Evolutionary conservation across 345 rosid species (phyloP).

Genomic region (Corchorus capsularis): DNA sequence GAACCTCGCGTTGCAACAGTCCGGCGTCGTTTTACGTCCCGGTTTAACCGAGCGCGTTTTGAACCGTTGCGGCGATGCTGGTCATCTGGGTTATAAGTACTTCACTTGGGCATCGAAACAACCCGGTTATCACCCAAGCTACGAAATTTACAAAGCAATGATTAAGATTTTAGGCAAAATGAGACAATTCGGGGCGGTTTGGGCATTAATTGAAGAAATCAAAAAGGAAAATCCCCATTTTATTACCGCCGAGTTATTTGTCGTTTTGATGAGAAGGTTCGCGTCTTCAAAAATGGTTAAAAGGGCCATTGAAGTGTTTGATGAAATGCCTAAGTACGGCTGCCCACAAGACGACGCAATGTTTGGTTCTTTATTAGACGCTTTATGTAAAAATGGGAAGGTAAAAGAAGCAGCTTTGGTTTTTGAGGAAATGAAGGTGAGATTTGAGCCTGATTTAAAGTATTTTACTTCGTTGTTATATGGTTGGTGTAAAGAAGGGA

Average conservation of each 20-base stretch:
- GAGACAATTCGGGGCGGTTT: constrained; percentile 83
- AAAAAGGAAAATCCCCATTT: constrained; percentile 68
- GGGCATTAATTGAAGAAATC: constrained; percentile 91
- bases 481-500: constrained; percentile 96
- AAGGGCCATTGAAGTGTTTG: constrained; percentile 86
- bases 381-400: constrained; percentile 74
- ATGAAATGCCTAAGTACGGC: constrained; percentile 91
- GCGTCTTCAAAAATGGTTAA: constrained; percentile 70
- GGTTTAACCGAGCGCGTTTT: constrained; percentile 82
- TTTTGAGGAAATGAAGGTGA: constrained; percentile 72
- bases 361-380: constrained; percentile 80
- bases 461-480: constrained; percentile 73
- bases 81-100: constrained; percentile 80
- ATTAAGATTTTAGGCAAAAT: constrained; percentile 73
- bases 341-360: constrained; percentile 73
- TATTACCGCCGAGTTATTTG: constrained; percentile 70
- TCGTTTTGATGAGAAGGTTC: constrained; percentile 72
- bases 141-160: constrained; percentile 74
- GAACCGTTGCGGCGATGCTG: constrained; percentile 91
- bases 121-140: constrained; percentile 66
- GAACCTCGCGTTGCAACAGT: constrained; percentile 74
- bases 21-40: constrained; percentile 63
- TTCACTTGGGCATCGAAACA: constrained; percentile 86
- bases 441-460: constrained; percentile 53
- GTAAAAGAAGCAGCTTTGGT: constrained; percentile 87